These are phyloP conservation scores for Lactarius akahatsu DNA, from an alignment of 768 basidiomycete species.

Conservation along the genomic window DNA sequence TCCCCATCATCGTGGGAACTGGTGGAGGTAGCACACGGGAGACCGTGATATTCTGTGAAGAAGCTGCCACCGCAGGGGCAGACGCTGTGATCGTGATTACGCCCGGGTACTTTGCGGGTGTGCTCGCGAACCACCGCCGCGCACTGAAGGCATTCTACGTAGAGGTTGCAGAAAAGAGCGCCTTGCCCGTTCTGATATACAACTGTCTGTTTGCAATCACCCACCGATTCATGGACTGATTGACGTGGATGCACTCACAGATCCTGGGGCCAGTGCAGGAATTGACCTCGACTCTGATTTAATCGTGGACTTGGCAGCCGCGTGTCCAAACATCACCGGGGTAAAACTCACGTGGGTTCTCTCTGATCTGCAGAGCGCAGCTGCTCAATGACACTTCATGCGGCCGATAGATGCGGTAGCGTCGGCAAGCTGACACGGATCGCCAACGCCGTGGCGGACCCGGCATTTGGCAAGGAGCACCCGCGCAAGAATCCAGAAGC, in stretches of 20 bases:
- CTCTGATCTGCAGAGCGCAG: background rate
- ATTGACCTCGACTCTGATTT: conserved; percentile 91
- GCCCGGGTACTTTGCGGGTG: conserved; percentile 85
- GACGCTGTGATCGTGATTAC: conserved; percentile 85
- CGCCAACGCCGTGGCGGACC: conserved; percentile 59
- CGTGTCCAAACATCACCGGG: conserved; percentile 76
- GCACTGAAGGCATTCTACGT: conserved; percentile 79
- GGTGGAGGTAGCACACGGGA: conserved; percentile 82
- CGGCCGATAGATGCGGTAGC: conserved; percentile 67
- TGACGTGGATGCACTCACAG: conserved; percentile 42
- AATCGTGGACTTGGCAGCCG: conserved; percentile 73
- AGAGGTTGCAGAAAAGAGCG: conserved; percentile 75
- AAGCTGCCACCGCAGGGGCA: conserved; percentile 83
- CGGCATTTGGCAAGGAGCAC: conserved; percentile 53
- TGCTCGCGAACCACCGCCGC: conserved; percentile 53
- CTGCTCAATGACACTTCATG: conserved; percentile 15
- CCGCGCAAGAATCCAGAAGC: conserved; percentile 67
- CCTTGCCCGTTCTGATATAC: conserved; percentile 86
- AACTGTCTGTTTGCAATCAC: conserved; percentile 54
- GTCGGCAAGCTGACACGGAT: conserved; percentile 91
- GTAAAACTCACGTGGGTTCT: conserved; percentile 82
- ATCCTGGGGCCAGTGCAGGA: conserved; percentile 83
- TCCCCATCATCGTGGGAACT: conserved; percentile 80
- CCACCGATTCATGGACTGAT: background rate
- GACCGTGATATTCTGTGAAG: conserved; percentile 68